phyloP scores from a whole-genome alignment of 192 early-diverging fungal species.

The Coemansia furcata region DNA sequence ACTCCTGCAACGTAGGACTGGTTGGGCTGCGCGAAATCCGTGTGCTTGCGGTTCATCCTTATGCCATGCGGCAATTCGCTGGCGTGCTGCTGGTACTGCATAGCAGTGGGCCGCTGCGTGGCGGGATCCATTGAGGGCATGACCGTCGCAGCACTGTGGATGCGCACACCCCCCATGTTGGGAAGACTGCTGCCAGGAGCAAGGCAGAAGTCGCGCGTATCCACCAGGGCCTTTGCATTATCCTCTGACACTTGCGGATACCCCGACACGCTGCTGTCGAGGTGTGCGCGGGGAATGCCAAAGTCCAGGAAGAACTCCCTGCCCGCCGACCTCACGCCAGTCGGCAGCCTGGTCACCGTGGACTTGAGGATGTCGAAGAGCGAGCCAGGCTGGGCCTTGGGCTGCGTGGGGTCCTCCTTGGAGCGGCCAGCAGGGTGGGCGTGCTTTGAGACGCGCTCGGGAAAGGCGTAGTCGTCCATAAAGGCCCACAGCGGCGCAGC shows the following conservation, averaged over 20 bases:
- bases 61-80: constrained; percentile 38
- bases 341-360: constrained; percentile 6
- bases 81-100: constrained; percentile 35
- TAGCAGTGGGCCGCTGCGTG: constrained; percentile 11
- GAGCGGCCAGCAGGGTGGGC: constrained; percentile 31
- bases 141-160: constrained; percentile 15
- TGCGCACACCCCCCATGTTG: background rate
- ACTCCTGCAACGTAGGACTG: constrained; percentile 28
- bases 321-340: background rate
- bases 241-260: constrained; percentile 15
- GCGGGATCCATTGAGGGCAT: constrained; percentile 9
- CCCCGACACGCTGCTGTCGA: constrained; percentile 24
- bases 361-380: constrained; percentile 27
- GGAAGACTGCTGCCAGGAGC: constrained; percentile 8
- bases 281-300: constrained; percentile 29
- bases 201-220: constrained; percentile 1
- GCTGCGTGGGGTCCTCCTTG: constrained; percentile 8
- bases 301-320: constrained; percentile 39
- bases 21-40: constrained; percentile 44
- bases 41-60: constrained; percentile 28
- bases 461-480: constrained; percentile 52
- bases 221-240: background rate
- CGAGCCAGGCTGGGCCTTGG: constrained; percentile 41
- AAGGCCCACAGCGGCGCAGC: constrained; percentile 33
- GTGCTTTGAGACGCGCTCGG: constrained; percentile 25